Evolutionary conservation across 345 rosid genomes (phyloP).

Genomic region (Alliaria petiolata): DNA sequence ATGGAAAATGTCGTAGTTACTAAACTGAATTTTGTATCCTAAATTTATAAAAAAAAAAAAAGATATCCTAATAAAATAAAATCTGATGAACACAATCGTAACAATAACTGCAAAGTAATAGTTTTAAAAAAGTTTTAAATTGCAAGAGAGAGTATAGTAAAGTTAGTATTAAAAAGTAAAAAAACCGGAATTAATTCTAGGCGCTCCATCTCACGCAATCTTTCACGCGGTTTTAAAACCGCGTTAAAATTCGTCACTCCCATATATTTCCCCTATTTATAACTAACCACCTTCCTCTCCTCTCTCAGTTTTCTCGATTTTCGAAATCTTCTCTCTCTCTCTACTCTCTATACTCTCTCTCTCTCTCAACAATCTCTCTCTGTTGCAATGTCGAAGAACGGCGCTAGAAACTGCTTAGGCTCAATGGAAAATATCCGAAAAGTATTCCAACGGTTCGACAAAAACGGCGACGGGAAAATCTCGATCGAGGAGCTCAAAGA

Average conservation of each 20-base stretch:
- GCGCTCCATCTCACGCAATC: slow-evolving; percentile 16
- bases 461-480: slow-evolving; percentile 91
- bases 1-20: background rate
- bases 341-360: background rate
- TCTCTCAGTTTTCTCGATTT: slow-evolving; percentile 5
- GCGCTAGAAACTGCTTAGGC: slow-evolving; percentile 25
- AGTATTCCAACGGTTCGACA: slow-evolving; percentile 68
- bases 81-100: background rate
- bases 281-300: background rate
- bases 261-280: slow-evolving; percentile 7
- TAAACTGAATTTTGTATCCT: background rate
- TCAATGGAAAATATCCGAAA: slow-evolving; percentile 44
- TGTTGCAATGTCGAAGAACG: slow-evolving; percentile 19
- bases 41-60: background rate
- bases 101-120: background rate
- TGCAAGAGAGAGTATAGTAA: background rate
- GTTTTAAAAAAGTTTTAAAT: too few relatives aligned
- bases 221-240: slow-evolving; percentile 29
- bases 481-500: slow-evolving; percentile 62
- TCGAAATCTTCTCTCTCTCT: background rate
- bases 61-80: background rate
- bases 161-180: too few relatives aligned
- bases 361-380: too few relatives aligned
- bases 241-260: slow-evolving; percentile 23
- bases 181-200: background rate